phyloP scores from a whole-genome alignment of 768 basidiomycete species.

The Cystofilobasidium macerans region DNA sequence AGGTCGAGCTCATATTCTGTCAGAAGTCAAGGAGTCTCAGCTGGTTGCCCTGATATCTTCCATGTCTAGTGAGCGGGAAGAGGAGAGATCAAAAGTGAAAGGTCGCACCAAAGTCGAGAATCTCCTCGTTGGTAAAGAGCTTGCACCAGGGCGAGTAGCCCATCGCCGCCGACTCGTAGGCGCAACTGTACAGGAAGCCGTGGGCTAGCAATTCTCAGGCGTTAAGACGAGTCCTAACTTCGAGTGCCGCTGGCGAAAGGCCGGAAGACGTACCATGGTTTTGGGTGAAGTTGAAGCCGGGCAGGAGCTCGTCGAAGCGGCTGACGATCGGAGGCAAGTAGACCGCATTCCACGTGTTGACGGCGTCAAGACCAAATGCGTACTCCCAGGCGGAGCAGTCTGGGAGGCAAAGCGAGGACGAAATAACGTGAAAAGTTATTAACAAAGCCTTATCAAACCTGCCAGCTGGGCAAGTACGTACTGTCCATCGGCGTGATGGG shows the following conservation, averaged over 20 bases:
- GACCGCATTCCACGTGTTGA: constrained; percentile 36
- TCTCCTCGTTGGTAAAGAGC: constrained; percentile 39
- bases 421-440: not conserved
- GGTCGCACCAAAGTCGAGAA: constrained; percentile 32
- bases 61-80: too few species aligned
- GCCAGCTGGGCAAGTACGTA: too few species aligned
- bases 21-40: too few species aligned
- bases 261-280: too few species aligned
- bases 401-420: not conserved
- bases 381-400: constrained; percentile 14
- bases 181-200: constrained; percentile 43
- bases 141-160: constrained; percentile 42
- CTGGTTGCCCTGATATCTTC: too few species aligned
- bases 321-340: constrained; percentile 40
- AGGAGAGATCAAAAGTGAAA: too few species aligned
- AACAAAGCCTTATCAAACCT: too few species aligned
- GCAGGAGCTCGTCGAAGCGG: constrained; percentile 39
- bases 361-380: constrained; percentile 20
- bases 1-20: constrained; percentile 42
- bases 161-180: constrained; percentile 42
- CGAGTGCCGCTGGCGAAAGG: too few species aligned
- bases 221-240: too few species aligned
- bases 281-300: constrained; percentile 37
- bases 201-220: too few species aligned
- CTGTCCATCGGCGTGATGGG: constrained; percentile 4